These are phyloP conservation scores for Porodaedalea pini DNA, from an alignment of 1,284 basidiomycete species.

Conservation along the genomic window DNA sequence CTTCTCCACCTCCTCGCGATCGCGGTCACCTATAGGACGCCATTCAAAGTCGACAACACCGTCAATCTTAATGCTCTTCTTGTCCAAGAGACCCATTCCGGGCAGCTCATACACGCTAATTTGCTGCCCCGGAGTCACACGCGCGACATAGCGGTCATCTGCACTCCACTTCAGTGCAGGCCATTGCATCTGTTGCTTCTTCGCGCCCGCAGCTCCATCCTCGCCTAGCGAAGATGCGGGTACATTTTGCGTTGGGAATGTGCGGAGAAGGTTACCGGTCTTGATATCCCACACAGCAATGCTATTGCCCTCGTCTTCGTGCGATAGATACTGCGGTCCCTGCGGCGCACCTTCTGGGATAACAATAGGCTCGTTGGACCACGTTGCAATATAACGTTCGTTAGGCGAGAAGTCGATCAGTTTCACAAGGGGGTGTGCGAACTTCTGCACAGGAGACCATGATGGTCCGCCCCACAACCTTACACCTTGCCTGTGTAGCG, in stretches of 20 bases:
- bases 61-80: constrained; percentile 97
- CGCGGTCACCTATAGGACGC: constrained; percentile 92
- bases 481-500: constrained; percentile 93
- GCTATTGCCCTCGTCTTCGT: constrained; percentile 96
- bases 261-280: constrained; percentile 88
- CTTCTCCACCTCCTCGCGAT: constrained; percentile 71
- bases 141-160: constrained; percentile 93
- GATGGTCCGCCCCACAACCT: constrained; percentile 93
- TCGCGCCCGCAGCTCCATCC: constrained; percentile 42
- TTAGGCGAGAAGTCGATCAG: constrained; percentile 97
- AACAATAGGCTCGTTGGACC: constrained; percentile 94
- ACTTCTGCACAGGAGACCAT: constrained; percentile 84
- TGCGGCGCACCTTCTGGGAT: constrained; percentile 80
- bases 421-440: constrained; percentile 94
- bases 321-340: constrained; percentile 84
- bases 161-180: constrained; percentile 97
- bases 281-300: constrained; percentile 98
- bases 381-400: constrained; percentile 96
- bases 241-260: constrained; percentile 70
- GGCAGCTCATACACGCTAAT: constrained; percentile 98
- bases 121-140: constrained; percentile 84
- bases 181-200: constrained; percentile 87
- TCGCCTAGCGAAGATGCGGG: constrained; percentile 21
- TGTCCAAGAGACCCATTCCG: constrained; percentile 90
- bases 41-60: constrained; percentile 99